Conservation (phyloP, 768 basidiomycete genomes). For the Trametopsis cervina region DNA sequence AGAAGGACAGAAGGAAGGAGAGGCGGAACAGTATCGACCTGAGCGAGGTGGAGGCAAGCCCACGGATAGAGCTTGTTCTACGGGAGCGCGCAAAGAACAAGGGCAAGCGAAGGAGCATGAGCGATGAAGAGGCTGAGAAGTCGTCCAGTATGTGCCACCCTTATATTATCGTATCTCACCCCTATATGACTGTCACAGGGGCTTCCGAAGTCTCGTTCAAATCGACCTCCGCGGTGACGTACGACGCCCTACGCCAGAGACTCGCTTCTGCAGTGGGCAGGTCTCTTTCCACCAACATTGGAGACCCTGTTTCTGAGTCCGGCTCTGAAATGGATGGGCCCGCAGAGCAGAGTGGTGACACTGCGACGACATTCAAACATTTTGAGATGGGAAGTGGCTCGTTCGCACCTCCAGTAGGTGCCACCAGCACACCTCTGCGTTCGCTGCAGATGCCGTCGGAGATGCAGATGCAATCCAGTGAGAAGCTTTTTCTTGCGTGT, state of each 20-base stretch:
- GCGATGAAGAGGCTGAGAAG: constrained; percentile 62
- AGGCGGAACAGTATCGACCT: constrained; percentile 53
- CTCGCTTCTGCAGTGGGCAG: constrained; percentile 3
- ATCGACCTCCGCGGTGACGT: constrained; percentile 13
- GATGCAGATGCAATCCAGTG: constrained; percentile 49
- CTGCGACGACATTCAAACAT: constrained; percentile 31
- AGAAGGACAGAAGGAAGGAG: constrained; percentile 37
- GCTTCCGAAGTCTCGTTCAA: neutral
- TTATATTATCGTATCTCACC: neutral
- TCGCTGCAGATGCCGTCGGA: constrained; percentile 49
- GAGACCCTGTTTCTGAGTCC: neutral
- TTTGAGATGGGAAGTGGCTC: constrained; percentile 29
- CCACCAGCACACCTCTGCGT: constrained; percentile 48
- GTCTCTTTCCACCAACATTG: neutral
- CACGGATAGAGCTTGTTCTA: constrained; percentile 32
- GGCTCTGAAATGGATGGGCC: constrained; percentile 3
- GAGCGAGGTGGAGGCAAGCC: constrained; percentile 54
- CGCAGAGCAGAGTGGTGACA: constrained; percentile 30
- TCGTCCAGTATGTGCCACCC: constrained; percentile 36
- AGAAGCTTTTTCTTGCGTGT: constrained; percentile 14
- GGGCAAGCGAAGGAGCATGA: constrained; percentile 51
- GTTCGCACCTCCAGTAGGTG: constrained; percentile 35
- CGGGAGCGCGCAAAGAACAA: constrained; percentile 37
- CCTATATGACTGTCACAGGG: neutral
- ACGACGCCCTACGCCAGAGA: constrained; percentile 17